A percentile compares a stretch with the other conserved stretches of the same genome.
phyloP scores from a whole-genome alignment of 495 filamentous ascomycete species.

The Trichoderma reesei region DNA sequence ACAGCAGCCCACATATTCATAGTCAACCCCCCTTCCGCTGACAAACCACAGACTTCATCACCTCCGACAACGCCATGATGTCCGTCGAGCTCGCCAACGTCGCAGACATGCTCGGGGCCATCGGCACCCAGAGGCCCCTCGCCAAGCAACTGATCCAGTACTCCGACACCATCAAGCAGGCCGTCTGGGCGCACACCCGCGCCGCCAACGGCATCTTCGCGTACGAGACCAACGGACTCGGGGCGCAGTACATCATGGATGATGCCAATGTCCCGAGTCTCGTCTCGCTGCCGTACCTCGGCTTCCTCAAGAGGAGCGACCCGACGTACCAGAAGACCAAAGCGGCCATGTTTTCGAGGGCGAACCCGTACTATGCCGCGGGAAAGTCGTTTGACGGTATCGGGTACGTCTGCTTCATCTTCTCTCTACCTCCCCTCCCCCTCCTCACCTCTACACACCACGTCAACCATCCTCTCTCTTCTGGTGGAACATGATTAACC shows the following conservation, averaged over 20 bases:
- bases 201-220: slow-evolving; percentile 25
- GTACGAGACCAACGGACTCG: not conserved
- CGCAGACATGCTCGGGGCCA: slow-evolving; percentile 53
- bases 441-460: too few species aligned
- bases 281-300: slow-evolving; percentile 44
- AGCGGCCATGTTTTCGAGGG: slow-evolving; percentile 39
- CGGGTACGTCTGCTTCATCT: slow-evolving; percentile 34
- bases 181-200: slow-evolving; percentile 22
- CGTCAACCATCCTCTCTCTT: too few species aligned
- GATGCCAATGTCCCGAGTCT: slow-evolving; percentile 55
- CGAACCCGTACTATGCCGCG: slow-evolving; percentile 48
- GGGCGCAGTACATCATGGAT: slow-evolving; percentile 25
- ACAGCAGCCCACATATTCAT: slow-evolving; percentile 20
- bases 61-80: slow-evolving; percentile 95
- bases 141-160: slow-evolving; percentile 19
- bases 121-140: slow-evolving; percentile 26
- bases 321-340: slow-evolving; percentile 47
- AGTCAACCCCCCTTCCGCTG: not conserved
- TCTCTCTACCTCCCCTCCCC: too few species aligned
- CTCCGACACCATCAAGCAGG: slow-evolving; percentile 27
- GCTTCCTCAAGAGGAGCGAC: slow-evolving; percentile 39
- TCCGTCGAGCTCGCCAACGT: slow-evolving; percentile 77
- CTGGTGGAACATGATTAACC: not conserved
- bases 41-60: slow-evolving; percentile 69
- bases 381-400: slow-evolving; percentile 16